phyloP scores from a whole-genome alignment of 2,329 filamentous ascomycete species.

The Aciculosporium take region DNA sequence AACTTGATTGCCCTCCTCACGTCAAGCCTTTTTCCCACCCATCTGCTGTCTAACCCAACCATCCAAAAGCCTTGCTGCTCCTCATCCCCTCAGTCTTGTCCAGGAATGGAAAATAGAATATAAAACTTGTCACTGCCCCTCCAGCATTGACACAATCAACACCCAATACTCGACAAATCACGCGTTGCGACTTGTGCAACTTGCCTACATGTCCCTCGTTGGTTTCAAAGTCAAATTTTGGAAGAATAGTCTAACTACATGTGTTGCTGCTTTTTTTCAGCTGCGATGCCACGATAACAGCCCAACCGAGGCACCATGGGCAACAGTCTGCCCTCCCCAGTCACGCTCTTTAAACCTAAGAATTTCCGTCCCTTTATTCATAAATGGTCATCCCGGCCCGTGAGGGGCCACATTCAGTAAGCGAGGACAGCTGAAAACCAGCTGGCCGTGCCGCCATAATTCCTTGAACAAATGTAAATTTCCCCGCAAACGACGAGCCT shows the following conservation, averaged over 20 bases:
- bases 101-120: too few relatives aligned
- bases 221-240: slow-evolving; percentile 13
- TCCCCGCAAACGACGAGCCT: slow-evolving; percentile 11
- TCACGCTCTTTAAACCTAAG: slow-evolving; percentile 23
- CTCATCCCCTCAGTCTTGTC: too few relatives aligned
- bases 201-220: not conserved
- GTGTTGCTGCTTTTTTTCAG: slow-evolving; percentile 14
- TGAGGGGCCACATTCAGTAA: slow-evolving; percentile 16
- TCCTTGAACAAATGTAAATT: slow-evolving; percentile 8
- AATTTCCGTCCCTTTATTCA: slow-evolving; percentile 20
- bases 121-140: too few relatives aligned
- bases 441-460: slow-evolving; percentile 13
- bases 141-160: too few relatives aligned
- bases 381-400: slow-evolving; percentile 24
- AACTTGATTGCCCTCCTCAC: too few relatives aligned
- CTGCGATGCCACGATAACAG: slow-evolving; percentile 19
- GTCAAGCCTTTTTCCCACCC: too few relatives aligned
- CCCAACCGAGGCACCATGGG: slow-evolving; percentile 17
- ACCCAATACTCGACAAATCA: too few relatives aligned
- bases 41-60: too few relatives aligned
- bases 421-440: slow-evolving; percentile 10
- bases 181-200: not conserved
- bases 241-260: slow-evolving; percentile 24
- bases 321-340: slow-evolving; percentile 18
- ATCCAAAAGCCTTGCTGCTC: too few relatives aligned